Evolutionary conservation across 352 stramenopile genomes (phyloP).

Genomic region (Pythium insidiosum): DNA sequence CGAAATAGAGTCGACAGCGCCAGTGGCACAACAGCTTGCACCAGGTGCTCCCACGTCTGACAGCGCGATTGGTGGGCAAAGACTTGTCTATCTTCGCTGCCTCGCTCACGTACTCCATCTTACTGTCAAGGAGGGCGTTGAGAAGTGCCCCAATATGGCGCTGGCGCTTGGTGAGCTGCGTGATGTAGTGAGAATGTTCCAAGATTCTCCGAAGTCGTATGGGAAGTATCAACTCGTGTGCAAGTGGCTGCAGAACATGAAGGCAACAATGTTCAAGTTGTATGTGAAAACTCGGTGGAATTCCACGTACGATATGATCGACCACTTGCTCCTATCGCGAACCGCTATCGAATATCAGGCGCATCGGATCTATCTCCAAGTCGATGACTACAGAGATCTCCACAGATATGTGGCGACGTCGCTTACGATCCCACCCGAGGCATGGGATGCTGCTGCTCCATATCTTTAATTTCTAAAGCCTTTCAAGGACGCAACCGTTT

Average conservation of each 20-base stretch:
- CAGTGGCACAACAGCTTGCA: background rate
- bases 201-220: background rate
- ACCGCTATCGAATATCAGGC: background rate
- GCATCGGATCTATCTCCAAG: background rate
- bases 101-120: constrained; percentile 3
- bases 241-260: background rate
- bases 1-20: too few species aligned
- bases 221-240: constrained; percentile 1
- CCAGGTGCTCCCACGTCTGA: background rate
- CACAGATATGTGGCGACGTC: background rate
- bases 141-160: constrained; percentile 1
- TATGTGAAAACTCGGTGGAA: background rate
- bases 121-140: background rate
- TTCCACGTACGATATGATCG: background rate
- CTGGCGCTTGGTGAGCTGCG: background rate
- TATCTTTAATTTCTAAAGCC: too few species aligned
- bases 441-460: too few species aligned
- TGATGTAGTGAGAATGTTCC: constrained; percentile 4
- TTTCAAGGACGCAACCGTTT: too few species aligned
- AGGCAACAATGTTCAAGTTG: background rate
- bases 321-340: background rate
- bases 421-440: background rate
- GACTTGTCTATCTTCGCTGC: background rate
- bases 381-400: background rate
- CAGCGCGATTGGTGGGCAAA: background rate